These are phyloP conservation scores for Artemisia tridentata DNA, from an alignment of 129 eudicot species.

Conservation along the genomic window DNA sequence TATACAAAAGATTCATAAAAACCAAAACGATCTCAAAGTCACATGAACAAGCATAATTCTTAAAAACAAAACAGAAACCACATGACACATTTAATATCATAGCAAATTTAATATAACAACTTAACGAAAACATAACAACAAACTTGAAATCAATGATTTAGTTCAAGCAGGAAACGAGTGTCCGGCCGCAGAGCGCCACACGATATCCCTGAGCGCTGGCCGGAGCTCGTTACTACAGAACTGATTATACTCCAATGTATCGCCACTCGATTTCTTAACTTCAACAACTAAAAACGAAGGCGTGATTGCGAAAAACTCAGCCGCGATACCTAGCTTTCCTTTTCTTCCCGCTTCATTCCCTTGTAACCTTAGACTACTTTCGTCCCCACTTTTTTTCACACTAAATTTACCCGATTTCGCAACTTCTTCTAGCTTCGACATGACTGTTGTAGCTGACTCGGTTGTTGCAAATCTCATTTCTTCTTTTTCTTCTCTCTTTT, in stretches of 20 bases:
- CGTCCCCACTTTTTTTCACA: constrained; percentile 49
- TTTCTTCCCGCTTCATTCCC: constrained; percentile 70
- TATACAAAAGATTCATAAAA: background rate
- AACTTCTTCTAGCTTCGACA: constrained; percentile 76
- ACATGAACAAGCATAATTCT: constrained; percentile 8
- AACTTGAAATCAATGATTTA: too few species aligned
- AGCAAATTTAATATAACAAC: background rate
- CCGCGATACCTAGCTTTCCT: constrained; percentile 77
- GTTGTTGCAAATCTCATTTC: constrained; percentile 77
- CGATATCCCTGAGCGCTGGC: constrained; percentile 81
- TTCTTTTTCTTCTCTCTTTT: constrained; percentile 50
- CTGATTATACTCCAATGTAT: constrained; percentile 77
- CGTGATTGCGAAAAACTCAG: constrained; percentile 66
- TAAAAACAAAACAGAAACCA: constrained; percentile 6
- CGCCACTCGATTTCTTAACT: constrained; percentile 46
- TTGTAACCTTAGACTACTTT: constrained; percentile 65
- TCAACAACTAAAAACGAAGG: constrained; percentile 73
- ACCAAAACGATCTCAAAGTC: background rate
- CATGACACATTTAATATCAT: background rate
- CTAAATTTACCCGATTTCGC: constrained; percentile 57
- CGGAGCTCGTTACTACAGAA: constrained; percentile 86
- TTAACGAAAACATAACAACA: background rate
- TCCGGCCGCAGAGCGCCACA: constrained; percentile 45
- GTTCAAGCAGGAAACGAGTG: constrained; percentile 34
- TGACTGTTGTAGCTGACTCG: constrained; percentile 61